phyloP scores from a whole-genome alignment of 352 stramenopile species.

The Phytophthora tubulina region DNA sequence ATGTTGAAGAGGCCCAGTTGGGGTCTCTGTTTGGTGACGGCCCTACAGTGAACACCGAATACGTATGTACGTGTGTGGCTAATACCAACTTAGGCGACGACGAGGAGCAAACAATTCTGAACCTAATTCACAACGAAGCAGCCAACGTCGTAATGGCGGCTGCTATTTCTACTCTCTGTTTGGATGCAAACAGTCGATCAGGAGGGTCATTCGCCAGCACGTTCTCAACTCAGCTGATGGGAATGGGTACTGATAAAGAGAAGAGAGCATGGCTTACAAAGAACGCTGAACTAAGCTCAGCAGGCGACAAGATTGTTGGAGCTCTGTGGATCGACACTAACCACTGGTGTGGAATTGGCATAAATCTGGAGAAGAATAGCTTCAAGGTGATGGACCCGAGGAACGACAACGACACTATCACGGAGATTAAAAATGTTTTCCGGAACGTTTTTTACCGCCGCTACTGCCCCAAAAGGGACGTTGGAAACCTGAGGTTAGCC shows the following conservation, averaged over 20 bases:
- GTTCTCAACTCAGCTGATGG: neutral
- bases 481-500: too few relatives aligned
- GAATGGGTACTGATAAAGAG: neutral
- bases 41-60: too few relatives aligned
- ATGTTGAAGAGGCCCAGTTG: neutral
- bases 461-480: too few relatives aligned
- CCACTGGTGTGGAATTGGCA: conserved; percentile 3
- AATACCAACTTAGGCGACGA: neutral
- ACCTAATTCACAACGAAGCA: neutral
- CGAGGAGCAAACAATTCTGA: neutral
- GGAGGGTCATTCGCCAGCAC: neutral
- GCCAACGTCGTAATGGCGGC: neutral
- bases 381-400: neutral
- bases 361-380: neutral
- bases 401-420: too few relatives aligned
- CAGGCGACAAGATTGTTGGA: neutral
- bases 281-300: neutral
- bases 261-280: neutral
- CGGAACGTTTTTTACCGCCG: too few relatives aligned
- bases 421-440: too few relatives aligned
- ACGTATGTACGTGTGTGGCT: neutral
- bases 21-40: neutral
- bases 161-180: neutral
- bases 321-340: neutral
- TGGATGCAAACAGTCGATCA: neutral